Evolutionary conservation across 78 protist genomes (phyloP), one percentile per base, ranked within the genome.

Genomic region (Dictyostelium brefeldianum): DNA sequence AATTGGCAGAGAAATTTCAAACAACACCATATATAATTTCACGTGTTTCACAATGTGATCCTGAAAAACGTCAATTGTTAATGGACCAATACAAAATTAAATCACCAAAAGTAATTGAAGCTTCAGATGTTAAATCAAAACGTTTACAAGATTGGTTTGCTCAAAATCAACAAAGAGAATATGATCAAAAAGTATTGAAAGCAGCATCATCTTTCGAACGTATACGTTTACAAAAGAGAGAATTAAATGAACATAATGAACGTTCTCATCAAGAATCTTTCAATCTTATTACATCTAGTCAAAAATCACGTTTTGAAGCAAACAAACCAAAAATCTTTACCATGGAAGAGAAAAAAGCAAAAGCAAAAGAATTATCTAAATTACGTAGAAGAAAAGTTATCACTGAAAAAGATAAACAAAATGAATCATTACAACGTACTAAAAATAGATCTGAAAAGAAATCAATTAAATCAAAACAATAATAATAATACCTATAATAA

Each of bases 121-220:
- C 59, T 3, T 48, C n/a, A 4, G 80, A 69, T 7, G 27, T 15
- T 6, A 51, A 57, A 5, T 15, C 53, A 27, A 10, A 0, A 9
- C 70, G 91, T 46, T 27, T 73, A 22, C 36, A 70, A 12, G 31
- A 53, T 5, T 83, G 91, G 91, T 4, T 43, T 7, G 36, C 17
- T 22, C 74, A 71, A 46, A 57, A 41, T 6, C 51, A 73, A 51
- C 91, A 83, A 31, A 69, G 91, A 48, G 91, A 83, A 31, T 83
- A 73, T 29, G 91, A 83, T 15, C 31, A n/a, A n/a, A 83, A 83
- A 11, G 91, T 83, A 6, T 18, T 83, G 7, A 83, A 31, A 8
- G n/a, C 75, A 12, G 91, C 91, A 8, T 2, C 46, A 17, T 20
- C 59, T 27, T 46, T 71, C 36, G 82, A 73, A n/a, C 53, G 79